These are phyloP conservation scores for Hyaloraphidium curvatum DNA, from an alignment of 192 early-diverging fungal species.

Conservation along the genomic window DNA sequence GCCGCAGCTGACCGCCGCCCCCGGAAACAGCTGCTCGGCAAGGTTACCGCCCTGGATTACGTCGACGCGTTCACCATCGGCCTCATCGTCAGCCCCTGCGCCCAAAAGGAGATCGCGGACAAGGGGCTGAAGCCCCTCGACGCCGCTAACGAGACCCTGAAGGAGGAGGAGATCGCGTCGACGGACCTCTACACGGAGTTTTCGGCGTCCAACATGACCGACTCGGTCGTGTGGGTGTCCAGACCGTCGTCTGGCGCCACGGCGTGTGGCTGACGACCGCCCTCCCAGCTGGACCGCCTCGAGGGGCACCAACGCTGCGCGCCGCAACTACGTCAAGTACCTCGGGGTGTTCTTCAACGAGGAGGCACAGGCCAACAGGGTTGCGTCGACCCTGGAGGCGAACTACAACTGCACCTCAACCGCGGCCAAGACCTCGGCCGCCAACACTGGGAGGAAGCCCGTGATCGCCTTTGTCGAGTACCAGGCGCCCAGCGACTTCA, in stretches of 20 bases:
- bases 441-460: neutral
- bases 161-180: neutral
- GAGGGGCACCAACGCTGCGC: neutral
- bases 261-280: neutral
- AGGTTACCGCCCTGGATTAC: conserved; percentile 13
- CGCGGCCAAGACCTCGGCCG: neutral
- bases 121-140: conserved; percentile 12
- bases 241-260: neutral
- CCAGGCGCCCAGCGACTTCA: neutral
- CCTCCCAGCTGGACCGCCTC: conserved; percentile 10
- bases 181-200: neutral
- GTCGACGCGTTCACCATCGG: conserved; percentile 17
- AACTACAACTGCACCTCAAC: neutral
- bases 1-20: conserved; percentile 3
- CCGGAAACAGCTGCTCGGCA: conserved; percentile 19
- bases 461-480: neutral
- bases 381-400: neutral
- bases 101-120: conserved; percentile 15
- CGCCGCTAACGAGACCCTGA: conserved; percentile 12
- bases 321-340: neutral
- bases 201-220: neutral
- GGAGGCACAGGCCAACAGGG: neutral
- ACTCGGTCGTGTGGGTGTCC: neutral
- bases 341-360: neutral
- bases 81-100: conserved; percentile 25